Base-by-base conservation (phyloP, 2,329 filamentous ascomycete species). In the Lasiodiplodia hormozganensis region DNA sequence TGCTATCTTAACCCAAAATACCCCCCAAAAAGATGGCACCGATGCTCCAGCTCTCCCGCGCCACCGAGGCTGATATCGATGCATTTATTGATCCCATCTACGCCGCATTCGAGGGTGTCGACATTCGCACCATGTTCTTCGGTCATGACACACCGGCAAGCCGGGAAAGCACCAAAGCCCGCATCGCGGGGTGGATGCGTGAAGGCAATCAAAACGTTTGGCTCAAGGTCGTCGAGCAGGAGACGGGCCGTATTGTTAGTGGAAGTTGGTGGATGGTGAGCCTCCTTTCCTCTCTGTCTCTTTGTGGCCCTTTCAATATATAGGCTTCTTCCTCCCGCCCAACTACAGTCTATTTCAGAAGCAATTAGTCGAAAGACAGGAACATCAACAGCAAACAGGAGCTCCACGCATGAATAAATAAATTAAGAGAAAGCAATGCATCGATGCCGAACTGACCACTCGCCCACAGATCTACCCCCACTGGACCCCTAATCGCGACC, bases 51-150 rank as follows among this genome's bases (percentile, higher is more conserved):
- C 47, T 64, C 4, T 64, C 60, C 28, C 60, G 60, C 40, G 60
- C 60, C 60, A 64, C 60, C 12, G 47, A 64, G n/a, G 60, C n/a
- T 6, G 60, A 64, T 18, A 64, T 64, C 25, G 60, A 64, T 3
- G 25, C 47, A 12, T 21, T 64, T 12, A 28, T 64, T 18, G 60
- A 64, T 31, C 60, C 60, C 2, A 47, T 64, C 12, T 64, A 52
- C 12, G 60, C 28, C 18, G 60, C 60, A 10, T 64, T 64, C 60
- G 10, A 64, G 47, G 60, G 60, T 28, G 52, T 52, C 21, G 60
- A 64, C 31, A n/a, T 64, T n/a, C 60, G 60, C 47, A 64, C 60
- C 6, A 52, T 64, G 60, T 64, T 65, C 52, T 65, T 65, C 36
- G 62, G 62, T 3, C 62, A 65, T 16, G 62, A 65, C n/a, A 56